phyloP scores from a whole-genome alignment of 1,284 basidiomycete genomes.

The Moesziomyces sp. region DNA sequence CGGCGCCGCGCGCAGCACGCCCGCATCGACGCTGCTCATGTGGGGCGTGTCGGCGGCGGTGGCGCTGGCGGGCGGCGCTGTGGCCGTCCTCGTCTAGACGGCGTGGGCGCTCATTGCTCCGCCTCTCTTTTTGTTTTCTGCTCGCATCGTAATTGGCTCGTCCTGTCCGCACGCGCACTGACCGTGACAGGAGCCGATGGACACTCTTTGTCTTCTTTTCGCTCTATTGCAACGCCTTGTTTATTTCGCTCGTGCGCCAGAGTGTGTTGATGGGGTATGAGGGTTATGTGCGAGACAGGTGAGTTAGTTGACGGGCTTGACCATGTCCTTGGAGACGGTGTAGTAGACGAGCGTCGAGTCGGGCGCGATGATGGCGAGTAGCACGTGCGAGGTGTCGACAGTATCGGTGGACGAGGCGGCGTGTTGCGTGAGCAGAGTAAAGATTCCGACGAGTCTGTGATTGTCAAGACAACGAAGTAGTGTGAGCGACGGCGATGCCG shows the following conservation, averaged over 20 bases:
- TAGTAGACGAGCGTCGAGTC: constrained; percentile 66
- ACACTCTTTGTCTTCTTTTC: background rate
- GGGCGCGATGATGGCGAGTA: constrained; percentile 60
- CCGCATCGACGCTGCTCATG: constrained; percentile 8
- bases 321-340: constrained; percentile 57
- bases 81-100: constrained; percentile 23
- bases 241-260: background rate
- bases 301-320: constrained; percentile 62
- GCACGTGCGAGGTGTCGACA: constrained; percentile 37
- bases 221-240: background rate
- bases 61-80: constrained; percentile 20
- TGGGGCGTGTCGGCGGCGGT: constrained; percentile 24
- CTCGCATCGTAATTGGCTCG: background rate
- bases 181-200: background rate
- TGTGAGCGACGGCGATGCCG: background rate
- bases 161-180: background rate
- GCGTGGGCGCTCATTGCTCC: background rate
- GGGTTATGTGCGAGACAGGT: background rate
- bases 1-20: constrained; percentile 10
- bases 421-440: constrained; percentile 26
- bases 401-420: constrained; percentile 16
- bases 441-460: constrained; percentile 33
- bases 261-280: background rate
- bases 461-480: background rate
- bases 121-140: background rate